phyloP scores from a whole-genome alignment of 2,329 filamentous ascomycete genomes.

The Aureobasidium mangrovei region DNA sequence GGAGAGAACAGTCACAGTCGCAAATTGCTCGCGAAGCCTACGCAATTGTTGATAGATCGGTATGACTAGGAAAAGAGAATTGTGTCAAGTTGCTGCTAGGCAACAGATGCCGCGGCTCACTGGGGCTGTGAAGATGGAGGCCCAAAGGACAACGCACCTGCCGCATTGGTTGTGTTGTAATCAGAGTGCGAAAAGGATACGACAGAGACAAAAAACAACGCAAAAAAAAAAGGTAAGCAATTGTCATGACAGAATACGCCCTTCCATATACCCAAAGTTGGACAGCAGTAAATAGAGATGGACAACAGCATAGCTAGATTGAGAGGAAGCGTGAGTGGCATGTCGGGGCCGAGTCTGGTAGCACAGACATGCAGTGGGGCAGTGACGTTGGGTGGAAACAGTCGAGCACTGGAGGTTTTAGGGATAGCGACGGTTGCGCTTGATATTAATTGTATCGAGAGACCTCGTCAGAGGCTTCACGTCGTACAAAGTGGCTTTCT shows the following conservation, averaged over 20 bases:
- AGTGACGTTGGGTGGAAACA: not conserved
- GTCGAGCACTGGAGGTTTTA: not conserved
- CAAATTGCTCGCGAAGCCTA: not conserved
- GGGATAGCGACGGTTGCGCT: not conserved
- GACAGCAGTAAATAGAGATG: not conserved
- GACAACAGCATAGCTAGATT: not conserved
- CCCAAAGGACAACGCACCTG: not conserved
- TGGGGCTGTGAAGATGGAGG: not conserved
- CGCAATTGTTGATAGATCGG: not conserved
- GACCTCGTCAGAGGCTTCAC: not conserved
- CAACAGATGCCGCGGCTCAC: not conserved
- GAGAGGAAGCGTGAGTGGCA: not conserved
- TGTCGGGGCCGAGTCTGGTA: not conserved
- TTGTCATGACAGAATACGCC: too few species aligned
- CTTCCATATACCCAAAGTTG: not conserved
- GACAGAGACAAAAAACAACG: too few species aligned
- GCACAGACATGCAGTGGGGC: conserved; percentile 6
- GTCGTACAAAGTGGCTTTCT: conserved; percentile 11
- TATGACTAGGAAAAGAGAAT: not conserved
- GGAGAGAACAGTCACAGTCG: too few species aligned
- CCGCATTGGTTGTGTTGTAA: too few species aligned
- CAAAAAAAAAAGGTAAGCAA: too few species aligned
- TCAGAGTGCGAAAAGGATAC: too few species aligned
- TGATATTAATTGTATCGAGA: not conserved
- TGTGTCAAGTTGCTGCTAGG: not conserved